Percentiles rank a stretch among this genome's conserved stretches.
These are phyloP conservation scores for Sphagnurus paluster DNA, from an alignment of 1,284 basidiomycete genomes.

Conservation along the genomic window DNA sequence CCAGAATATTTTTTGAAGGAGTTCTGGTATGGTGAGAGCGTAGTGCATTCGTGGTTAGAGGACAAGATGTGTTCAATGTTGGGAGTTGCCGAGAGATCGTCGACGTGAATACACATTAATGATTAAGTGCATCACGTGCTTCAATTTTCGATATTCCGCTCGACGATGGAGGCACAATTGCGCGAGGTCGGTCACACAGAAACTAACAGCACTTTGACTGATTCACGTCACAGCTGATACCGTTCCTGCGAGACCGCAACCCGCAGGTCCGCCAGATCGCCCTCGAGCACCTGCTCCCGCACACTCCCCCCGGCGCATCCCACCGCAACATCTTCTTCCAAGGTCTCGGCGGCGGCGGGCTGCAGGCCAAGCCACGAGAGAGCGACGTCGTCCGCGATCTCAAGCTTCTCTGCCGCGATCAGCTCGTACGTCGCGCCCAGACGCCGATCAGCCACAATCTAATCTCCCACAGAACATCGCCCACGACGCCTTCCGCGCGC, in stretches of 20 bases:
- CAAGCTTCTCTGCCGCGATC: slow-evolving; percentile 85
- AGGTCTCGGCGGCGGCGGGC: slow-evolving; percentile 52
- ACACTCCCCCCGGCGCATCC: slow-evolving; percentile 73
- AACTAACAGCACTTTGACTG: slow-evolving; percentile 9
- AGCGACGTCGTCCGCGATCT: slow-evolving; percentile 73
- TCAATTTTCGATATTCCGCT: slow-evolving; percentile 20
- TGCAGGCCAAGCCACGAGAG: slow-evolving; percentile 59
- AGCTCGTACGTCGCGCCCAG: slow-evolving; percentile 51
- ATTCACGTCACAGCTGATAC: slow-evolving; percentile 59
- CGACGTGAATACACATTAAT: too few species aligned
- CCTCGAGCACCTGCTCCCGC: slow-evolving; percentile 78
- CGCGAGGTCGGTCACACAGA: slow-evolving; percentile 47
- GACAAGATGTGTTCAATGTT: too few species aligned
- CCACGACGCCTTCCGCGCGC: slow-evolving; percentile 92
- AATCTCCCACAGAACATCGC: slow-evolving; percentile 70
- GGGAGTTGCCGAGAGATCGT: too few species aligned
- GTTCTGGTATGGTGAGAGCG: background rate
- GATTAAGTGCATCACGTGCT: slow-evolving; percentile 34
- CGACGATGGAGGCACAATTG: slow-evolving; percentile 62
- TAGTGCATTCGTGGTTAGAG: background rate
- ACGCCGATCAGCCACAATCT: background rate
- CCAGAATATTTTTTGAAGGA: background rate
- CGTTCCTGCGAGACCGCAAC: slow-evolving; percentile 86
- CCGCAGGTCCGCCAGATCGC: slow-evolving; percentile 88
- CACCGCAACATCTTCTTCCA: slow-evolving; percentile 76